Evolutionary conservation across 2,329 filamentous ascomycete species (phyloP).

Genomic region (Pyrenochaeta sp.): DNA sequence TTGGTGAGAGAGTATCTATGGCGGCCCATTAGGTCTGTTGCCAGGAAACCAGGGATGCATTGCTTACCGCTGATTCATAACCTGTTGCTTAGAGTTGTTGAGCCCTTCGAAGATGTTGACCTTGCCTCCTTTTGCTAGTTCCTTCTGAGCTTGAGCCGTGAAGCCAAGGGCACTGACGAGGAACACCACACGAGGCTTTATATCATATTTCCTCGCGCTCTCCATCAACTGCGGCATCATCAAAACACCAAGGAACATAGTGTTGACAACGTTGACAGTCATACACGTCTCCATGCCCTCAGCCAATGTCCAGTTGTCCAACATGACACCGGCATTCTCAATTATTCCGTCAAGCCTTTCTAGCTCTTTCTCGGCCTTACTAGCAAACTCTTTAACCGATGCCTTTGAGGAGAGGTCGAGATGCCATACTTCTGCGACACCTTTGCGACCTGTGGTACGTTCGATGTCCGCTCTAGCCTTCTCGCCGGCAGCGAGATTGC

Average conservation of each 20-base stretch:
- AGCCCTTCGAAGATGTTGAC: conserved; percentile 3
- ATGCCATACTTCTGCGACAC: conserved; percentile 56
- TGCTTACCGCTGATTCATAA: conserved; percentile 9
- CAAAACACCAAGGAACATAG: conserved; percentile 34
- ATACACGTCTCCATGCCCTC: conserved; percentile 30
- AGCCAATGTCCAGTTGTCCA: conserved; percentile 25
- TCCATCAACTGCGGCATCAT: conserved; percentile 19
- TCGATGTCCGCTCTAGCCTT: conserved; percentile 54
- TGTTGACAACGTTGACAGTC: conserved; percentile 43
- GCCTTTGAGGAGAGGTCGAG: conserved; percentile 54
- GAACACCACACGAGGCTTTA: background rate
- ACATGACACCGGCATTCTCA: conserved; percentile 51
- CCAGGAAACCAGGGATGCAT: background rate
- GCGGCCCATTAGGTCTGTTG: background rate
- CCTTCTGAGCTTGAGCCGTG: conserved; percentile 7
- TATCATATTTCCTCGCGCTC: background rate
- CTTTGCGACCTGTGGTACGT: conserved; percentile 32
- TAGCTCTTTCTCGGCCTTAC: conserved; percentile 29
- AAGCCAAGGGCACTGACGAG: conserved; percentile 15
- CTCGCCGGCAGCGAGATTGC: conserved; percentile 55
- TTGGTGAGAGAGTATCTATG: conserved; percentile 17
- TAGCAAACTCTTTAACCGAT: conserved; percentile 48
- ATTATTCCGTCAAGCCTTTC: conserved; percentile 48
- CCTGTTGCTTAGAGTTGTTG: conserved; percentile 6
- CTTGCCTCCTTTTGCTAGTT: conserved; percentile 10